Percentiles rank a stretch among this genome's conserved stretches.
Evolutionary conservation across 768 basidiomycete genomes (phyloP).

Genomic region (Clitopilus passeckerianus): DNA sequence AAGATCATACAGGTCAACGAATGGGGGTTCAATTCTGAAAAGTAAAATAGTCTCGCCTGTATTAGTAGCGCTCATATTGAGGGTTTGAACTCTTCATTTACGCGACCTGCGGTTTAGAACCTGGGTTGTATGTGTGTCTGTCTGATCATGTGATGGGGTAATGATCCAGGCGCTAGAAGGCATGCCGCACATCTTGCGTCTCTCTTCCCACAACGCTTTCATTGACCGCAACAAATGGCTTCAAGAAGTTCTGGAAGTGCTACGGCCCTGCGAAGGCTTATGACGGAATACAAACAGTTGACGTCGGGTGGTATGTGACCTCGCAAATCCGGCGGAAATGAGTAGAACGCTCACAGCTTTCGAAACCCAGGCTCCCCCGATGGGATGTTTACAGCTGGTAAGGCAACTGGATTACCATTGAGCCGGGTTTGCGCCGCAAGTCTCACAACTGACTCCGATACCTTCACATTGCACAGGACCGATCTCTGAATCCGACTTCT

Average conservation of each 20-base stretch:
- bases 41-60: neutral
- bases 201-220: constrained; percentile 4
- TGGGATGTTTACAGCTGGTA: constrained; percentile 94
- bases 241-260: constrained; percentile 48
- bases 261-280: constrained; percentile 80
- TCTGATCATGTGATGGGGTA: neutral
- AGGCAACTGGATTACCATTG: constrained; percentile 1
- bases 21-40: no score
- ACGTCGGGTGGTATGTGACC: constrained; percentile 62
- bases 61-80: neutral
- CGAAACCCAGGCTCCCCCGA: constrained; percentile 70
- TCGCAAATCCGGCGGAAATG: constrained; percentile 1
- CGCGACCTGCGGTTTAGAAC: neutral
- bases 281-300: constrained; percentile 91
- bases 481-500: constrained; percentile 88
- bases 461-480: constrained; percentile 48
- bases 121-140: neutral
- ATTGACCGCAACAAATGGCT: constrained; percentile 33
- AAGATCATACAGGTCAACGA: neutral
- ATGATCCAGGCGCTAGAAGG: neutral
- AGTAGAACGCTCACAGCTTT: constrained; percentile 3
- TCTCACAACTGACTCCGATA: neutral
- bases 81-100: neutral
- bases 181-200: neutral
- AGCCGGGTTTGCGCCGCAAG: neutral